Evolutionary conservation across 345 rosid species (phyloP).

Genomic region (Rubroshorea leprosula): DNA sequence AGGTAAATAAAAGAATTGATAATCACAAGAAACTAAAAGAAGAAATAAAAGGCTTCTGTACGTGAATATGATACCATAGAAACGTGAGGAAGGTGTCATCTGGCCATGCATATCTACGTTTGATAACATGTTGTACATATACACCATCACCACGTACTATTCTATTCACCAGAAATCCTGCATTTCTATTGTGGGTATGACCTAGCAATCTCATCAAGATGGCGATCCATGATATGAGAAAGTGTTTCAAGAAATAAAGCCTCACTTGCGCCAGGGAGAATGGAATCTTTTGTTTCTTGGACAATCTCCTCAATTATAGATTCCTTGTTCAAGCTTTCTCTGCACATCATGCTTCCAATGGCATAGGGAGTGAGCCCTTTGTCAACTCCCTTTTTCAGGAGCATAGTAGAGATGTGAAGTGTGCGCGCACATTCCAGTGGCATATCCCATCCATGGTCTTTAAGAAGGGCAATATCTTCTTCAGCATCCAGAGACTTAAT

Average conservation of each 20-base stretch:
- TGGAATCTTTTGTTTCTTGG: constrained; percentile 36
- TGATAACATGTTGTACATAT: too few relatives aligned
- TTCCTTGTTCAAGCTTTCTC: constrained; percentile 52
- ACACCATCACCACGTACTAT: background rate
- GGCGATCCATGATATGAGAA: constrained; percentile 41
- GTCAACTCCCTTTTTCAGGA: constrained; percentile 69
- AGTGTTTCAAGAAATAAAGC: constrained; percentile 39
- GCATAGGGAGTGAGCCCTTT: constrained; percentile 67
- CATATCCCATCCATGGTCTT: constrained; percentile 72
- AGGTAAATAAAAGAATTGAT: too few relatives aligned
- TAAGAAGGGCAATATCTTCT: constrained; percentile 57
- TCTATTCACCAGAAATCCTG: background rate
- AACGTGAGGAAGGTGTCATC: background rate
- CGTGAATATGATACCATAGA: too few relatives aligned
- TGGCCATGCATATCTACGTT: background rate
- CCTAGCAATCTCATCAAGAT: constrained; percentile 26
- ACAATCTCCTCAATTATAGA: constrained; percentile 52
- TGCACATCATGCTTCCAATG: constrained; percentile 79
- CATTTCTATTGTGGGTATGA: constrained; percentile 1
- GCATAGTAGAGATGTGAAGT: constrained; percentile 73
- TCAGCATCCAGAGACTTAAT: constrained; percentile 62
- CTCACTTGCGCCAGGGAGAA: constrained; percentile 48
- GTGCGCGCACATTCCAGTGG: constrained; percentile 46
- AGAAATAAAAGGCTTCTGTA: background rate
- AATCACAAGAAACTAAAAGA: too few relatives aligned